Base-by-base conservation (phyloP, 1,139 yeast species). In the Kluyveromyces sp. region DNA sequence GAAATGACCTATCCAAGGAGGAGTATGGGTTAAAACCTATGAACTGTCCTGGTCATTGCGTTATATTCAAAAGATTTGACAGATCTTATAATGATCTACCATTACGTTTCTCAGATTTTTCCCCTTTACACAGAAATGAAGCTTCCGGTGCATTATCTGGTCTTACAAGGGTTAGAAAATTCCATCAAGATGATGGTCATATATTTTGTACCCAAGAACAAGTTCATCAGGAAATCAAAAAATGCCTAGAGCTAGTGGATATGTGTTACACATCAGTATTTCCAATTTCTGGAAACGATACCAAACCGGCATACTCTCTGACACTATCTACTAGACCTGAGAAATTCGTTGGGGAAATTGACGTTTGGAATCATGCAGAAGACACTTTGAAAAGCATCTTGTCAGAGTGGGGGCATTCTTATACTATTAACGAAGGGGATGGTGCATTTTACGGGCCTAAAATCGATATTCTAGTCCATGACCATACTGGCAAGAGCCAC, bases 361-460 rank as follows among this genome's bases (percentile, higher is more conserved):
- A 74, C 45, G 83, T 87, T 10, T 92, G 98, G 98, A 71, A 88
- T 58, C 69, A 68, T 36, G 99, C 99, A 3, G 98, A 92, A 66
- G 60, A 67, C 21, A 82, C 81, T 55, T 72, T 92, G 51, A 79
- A 76, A 50, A 65, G 68, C 7, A 94, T 92, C 1, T 70, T 92
- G 53, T 72, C 83, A 48, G 63, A 68, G 26, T 75, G 81, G 26
- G 83, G 82, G 5, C 74, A 75, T 37, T 64, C 71, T 29, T 90
- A 96, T 96, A 71, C 75, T 43, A 58, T 87, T 8, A 83, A 89
- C 53, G 85, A 81, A 48, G 96, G 96, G 21, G 99, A 92, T 66
- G 99, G 99, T 48, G 99, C 98, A 0, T 92, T 92, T 67, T 92
- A 92, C 64, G 99, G 99, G 1, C 99, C 99, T 29, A 84, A 84